phyloP scores from a whole-genome alignment of 805 yeast genomes.

The Priceomyces carsonii region DNA sequence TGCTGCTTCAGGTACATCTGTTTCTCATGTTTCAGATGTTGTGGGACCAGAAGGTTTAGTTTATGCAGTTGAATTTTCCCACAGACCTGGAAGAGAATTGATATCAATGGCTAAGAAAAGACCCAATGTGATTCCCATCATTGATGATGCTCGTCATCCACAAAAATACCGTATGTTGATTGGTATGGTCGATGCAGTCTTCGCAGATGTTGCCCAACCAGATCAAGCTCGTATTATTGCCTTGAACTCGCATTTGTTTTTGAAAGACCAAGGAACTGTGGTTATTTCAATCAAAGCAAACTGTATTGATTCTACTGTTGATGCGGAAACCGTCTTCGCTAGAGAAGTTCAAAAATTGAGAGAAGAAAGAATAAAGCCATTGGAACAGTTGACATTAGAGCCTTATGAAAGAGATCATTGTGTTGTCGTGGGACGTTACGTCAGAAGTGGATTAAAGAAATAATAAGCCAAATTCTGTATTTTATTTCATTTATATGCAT shows the following conservation, averaged over 20 bases:
- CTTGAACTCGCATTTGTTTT: slow-evolving; percentile 94
- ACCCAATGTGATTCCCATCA: slow-evolving; percentile 97
- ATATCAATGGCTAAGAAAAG: slow-evolving; percentile 99
- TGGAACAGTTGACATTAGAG: slow-evolving; percentile 97
- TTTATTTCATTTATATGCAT: slow-evolving; percentile 7
- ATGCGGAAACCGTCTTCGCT: slow-evolving; percentile 98
- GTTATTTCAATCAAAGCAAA: slow-evolving; percentile 98
- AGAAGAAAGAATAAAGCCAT: slow-evolving; percentile 97
- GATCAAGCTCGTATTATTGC: slow-evolving; percentile 99
- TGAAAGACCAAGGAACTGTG: slow-evolving; percentile 98
- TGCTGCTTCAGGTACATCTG: slow-evolving; percentile 99
- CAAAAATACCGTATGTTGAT: slow-evolving; percentile 99
- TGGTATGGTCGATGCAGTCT: slow-evolving; percentile 98
- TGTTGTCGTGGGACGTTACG: slow-evolving; percentile 95
- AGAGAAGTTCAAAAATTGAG: slow-evolving; percentile 98
- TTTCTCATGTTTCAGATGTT: slow-evolving; percentile 95
- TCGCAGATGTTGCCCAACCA: slow-evolving; percentile 99
- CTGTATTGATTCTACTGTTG: slow-evolving; percentile 99
- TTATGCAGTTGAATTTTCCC: slow-evolving; percentile 98
- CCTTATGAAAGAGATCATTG: slow-evolving; percentile 99
- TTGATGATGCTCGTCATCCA: slow-evolving; percentile 99
- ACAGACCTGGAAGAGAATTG: slow-evolving; percentile 99
- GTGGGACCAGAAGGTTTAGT: slow-evolving; percentile 99
- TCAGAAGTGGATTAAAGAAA: slow-evolving; percentile 78
- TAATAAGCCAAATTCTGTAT: slow-evolving; percentile 15